Base-by-base conservation (phyloP, 805 yeast genomes). In the Sporopachydermia lactativora region DNA sequence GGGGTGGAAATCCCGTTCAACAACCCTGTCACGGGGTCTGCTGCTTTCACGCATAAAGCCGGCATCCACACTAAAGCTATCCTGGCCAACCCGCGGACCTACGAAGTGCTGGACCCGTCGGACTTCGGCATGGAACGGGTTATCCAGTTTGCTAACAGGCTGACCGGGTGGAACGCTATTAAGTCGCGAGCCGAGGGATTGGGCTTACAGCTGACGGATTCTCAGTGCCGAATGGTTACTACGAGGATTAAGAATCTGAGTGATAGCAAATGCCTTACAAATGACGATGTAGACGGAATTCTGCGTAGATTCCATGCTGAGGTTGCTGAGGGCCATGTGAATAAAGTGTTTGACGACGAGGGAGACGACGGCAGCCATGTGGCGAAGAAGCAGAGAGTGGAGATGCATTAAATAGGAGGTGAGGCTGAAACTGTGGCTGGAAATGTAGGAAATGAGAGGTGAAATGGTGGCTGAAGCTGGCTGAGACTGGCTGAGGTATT, bases 91-190 rank as follows among this genome's bases (percentile, higher is more conserved):
- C 94, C 94, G 45, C 79, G 88, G 19, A 81, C 92, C 11, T 81
- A 81, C 58, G 94, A 81, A 64, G 81, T 81, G 52, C 68, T 81
- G 55, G 73, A 75, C 54, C 94, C 94, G 36, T 61, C 77, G 13
- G 94, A 81, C 62, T 81, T 81, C 52, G 94, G 94, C 57, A 70
- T 81, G 58, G 74, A 85, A 40, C 73, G 94, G 62, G 81, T 81
- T 58, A 81, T 81, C 52, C 94, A 81, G 59, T 81, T 81, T 57
- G 94, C 92, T 51, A 81, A 81, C 66, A 71, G 92, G 61, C 69
- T 81, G 56, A 81, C 94, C 3, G 94, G 94, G 46, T 81, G 94
- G 94, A 81, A 81, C 58, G 92, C 92, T 37, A 81, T 81, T 66
- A 81, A 81, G 61, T 73, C 85, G n/a, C 73, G 94, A 65, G 94